Conservation (phyloP, 805 yeast genomes). For the Alloascoidea hylecoeti region DNA sequence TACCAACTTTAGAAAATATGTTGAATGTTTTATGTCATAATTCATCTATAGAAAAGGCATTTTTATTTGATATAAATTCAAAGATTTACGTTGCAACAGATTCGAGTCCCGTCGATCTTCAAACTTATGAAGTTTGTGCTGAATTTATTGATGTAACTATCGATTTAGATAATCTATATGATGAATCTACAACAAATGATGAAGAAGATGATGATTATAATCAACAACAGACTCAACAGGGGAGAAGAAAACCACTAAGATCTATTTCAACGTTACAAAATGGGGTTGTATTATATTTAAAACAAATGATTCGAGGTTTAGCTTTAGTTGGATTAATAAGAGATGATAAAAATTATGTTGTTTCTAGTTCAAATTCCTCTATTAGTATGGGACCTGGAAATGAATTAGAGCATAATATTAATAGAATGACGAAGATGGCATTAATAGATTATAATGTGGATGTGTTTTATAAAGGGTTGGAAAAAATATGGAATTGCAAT, state of each 20-base stretch:
- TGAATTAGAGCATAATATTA: conserved; percentile 20
- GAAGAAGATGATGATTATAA: conserved; percentile 6
- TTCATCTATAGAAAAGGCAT: conserved; percentile 84
- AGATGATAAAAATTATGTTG: conserved; percentile 28
- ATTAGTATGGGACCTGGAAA: conserved; percentile 11
- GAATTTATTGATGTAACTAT: conserved; percentile 92
- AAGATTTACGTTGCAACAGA: conserved; percentile 95
- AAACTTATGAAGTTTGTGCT: conserved; percentile 92
- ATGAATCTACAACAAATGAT: conserved; percentile 4
- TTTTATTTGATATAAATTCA: conserved; percentile 80
- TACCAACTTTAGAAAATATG: conserved; percentile 78
- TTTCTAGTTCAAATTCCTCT: neutral
- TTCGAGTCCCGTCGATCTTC: conserved; percentile 89
- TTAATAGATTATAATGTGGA: conserved; percentile 84
- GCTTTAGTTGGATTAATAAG: conserved; percentile 83
- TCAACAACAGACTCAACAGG: conserved; percentile 15
- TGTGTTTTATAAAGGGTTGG: conserved; percentile 61
- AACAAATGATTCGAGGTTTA: conserved; percentile 86
- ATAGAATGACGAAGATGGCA: conserved; percentile 30
- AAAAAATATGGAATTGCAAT: conserved; percentile 30
- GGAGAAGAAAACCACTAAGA: conserved; percentile 19
- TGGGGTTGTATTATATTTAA: conserved; percentile 72
- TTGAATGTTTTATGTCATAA: conserved; percentile 81
- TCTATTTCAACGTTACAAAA: conserved; percentile 68
- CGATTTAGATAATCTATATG: conserved; percentile 46